Percentiles rank a stretch among this genome's conserved stretches.
These are phyloP conservation scores for Malassezia nana DNA, from an alignment of 1,284 basidiomycete genomes.

Conservation along the genomic window DNA sequence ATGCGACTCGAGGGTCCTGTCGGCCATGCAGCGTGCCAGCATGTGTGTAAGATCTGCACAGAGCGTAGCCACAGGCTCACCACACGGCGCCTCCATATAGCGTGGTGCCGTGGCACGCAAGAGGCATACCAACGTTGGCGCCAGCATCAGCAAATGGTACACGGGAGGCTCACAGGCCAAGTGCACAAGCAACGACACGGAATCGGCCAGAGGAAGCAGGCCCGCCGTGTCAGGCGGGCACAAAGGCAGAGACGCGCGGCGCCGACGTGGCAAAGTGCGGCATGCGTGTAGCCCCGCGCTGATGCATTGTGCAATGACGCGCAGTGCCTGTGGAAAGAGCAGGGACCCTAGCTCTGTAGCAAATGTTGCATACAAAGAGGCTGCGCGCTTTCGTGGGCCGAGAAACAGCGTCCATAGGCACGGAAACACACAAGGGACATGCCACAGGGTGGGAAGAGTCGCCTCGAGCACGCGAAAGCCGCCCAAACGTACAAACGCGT, in stretches of 20 bases:
- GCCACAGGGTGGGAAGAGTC: slow-evolving; percentile 62
- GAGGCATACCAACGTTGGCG: slow-evolving; percentile 33
- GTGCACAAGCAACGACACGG: slow-evolving; percentile 19
- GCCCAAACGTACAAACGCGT: slow-evolving; percentile 48
- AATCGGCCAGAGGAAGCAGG: slow-evolving; percentile 20
- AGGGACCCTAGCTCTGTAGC: slow-evolving; percentile 44
- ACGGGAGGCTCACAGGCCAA: slow-evolving; percentile 18
- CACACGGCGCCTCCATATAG: slow-evolving; percentile 4
- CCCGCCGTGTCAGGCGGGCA: not conserved
- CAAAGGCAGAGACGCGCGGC: slow-evolving; percentile 6
- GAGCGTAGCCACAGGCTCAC: not conserved
- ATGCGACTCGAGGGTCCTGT: slow-evolving; percentile 23
- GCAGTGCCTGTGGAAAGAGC: slow-evolving; percentile 21
- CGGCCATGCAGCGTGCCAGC: slow-evolving; percentile 22
- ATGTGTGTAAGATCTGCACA: slow-evolving; percentile 16
- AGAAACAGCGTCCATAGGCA: slow-evolving; percentile 58
- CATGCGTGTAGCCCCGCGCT: slow-evolving; percentile 20
- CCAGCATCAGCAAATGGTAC: slow-evolving; percentile 29
- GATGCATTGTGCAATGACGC: slow-evolving; percentile 31
- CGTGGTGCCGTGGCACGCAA: slow-evolving; percentile 21
- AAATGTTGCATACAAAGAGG: slow-evolving; percentile 58
- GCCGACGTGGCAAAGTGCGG: not conserved
- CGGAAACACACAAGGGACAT: slow-evolving; percentile 56
- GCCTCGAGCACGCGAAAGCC: slow-evolving; percentile 65
- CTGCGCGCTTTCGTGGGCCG: slow-evolving; percentile 51